phyloP scores from a whole-genome alignment of 2,329 filamentous ascomycete species.

The Neoascochyta sp. region DNA sequence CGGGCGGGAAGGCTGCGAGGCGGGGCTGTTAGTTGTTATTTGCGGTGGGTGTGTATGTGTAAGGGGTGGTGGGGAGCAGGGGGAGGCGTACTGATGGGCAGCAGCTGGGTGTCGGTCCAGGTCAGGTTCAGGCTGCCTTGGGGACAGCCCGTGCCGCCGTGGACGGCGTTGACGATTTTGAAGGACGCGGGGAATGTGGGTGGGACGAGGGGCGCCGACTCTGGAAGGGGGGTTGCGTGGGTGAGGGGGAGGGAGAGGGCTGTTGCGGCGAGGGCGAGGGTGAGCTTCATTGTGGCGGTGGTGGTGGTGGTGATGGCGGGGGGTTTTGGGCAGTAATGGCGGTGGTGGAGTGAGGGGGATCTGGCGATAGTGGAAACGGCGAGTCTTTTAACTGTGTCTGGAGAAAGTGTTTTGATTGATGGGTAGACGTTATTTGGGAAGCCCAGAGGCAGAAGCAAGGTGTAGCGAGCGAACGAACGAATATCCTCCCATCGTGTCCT shows the following conservation, averaged over 20 bases:
- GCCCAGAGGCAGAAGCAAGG: no score
- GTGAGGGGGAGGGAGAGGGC: no score
- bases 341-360: no score
- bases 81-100: constrained; percentile 29
- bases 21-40: constrained; percentile 1
- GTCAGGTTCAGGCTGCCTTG: constrained; percentile 35
- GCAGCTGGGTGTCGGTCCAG: constrained; percentile 27
- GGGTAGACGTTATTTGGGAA: no score
- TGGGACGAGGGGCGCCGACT: no score
- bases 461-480: no score
- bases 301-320: not conserved
- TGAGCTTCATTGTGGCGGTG: constrained; percentile 1
- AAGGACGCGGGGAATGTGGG: constrained; percentile 23
- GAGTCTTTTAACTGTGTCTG: no score
- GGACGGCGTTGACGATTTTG: constrained; percentile 30
- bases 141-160: constrained; percentile 35
- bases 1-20: constrained; percentile 25
- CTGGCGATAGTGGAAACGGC: not conserved
- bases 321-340: not conserved
- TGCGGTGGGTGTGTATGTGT: not conserved
- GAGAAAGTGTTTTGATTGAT: no score
- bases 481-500: no score
- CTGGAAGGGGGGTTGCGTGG: no score
- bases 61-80: not conserved
- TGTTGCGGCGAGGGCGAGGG: constrained; percentile 1